Conservation (phyloP, 352 stramenopile genomes). For the Thalassiosira delicatula region DNA sequence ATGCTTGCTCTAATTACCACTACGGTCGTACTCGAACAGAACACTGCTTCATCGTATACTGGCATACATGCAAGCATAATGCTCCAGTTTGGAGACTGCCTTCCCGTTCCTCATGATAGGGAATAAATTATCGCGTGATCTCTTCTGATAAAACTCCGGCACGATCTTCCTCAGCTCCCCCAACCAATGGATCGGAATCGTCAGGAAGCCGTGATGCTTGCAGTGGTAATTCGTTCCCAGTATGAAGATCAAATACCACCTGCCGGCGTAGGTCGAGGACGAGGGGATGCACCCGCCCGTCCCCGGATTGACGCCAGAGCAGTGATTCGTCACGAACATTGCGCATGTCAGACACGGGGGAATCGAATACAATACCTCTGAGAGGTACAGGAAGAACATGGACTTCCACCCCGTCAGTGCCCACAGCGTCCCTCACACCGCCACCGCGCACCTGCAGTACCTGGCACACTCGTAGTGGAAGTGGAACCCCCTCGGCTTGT, state of each 20-base stretch:
- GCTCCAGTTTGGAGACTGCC: conserved; percentile 71
- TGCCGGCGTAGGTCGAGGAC: conserved; percentile 73
- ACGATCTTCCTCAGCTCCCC: conserved; percentile 70
- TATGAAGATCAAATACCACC: conserved; percentile 77
- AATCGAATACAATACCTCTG: conserved; percentile 78
- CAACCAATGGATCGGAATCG: conserved; percentile 77
- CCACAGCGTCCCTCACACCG: conserved; percentile 58
- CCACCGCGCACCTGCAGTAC: conserved; percentile 71
- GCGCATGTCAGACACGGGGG: conserved; percentile 75
- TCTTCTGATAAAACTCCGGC: conserved; percentile 76
- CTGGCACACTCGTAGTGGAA: conserved; percentile 68
- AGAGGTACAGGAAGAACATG: conserved; percentile 76
- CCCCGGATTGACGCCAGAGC: conserved; percentile 26
- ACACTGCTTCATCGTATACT: conserved; percentile 13
- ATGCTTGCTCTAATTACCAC: no score
- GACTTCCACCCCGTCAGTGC: conserved; percentile 71
- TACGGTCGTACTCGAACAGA: no score
- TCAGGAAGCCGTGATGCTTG: conserved; percentile 84
- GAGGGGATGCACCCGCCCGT: conserved; percentile 62
- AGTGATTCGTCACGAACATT: conserved; percentile 83
- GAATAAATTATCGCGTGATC: conserved; percentile 64
- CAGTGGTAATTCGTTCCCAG: conserved; percentile 82
- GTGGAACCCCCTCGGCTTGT: conserved; percentile 81
- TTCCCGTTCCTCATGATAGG: conserved; percentile 73
- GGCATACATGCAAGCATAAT: conserved; percentile 80